Conservation (phyloP, 148 eudicot genomes). For the Vaccinium vitisidaea region DNA sequence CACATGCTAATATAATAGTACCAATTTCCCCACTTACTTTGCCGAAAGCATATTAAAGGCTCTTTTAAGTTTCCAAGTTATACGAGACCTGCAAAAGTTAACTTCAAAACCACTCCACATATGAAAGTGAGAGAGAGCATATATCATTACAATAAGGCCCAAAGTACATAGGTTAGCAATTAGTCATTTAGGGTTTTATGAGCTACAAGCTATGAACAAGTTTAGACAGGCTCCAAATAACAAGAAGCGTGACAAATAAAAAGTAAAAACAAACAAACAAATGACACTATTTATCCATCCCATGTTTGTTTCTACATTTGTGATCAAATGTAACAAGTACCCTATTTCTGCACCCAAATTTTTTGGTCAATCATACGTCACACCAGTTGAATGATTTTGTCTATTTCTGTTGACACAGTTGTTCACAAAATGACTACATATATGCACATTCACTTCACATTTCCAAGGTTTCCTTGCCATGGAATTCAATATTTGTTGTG, state of each 20-base stretch:
- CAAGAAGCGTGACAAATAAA: not conserved
- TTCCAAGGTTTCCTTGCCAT: not conserved
- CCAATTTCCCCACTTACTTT: not conserved
- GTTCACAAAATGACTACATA: not conserved
- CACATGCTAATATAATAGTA: not conserved
- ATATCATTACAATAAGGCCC: not conserved
- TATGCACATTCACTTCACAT: not conserved
- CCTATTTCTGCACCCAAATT: not conserved
- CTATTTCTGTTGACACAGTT: not conserved
- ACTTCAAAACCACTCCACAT: not conserved
- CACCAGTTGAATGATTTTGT: not conserved
- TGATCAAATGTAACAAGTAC: not conserved
- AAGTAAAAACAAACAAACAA: not conserved
- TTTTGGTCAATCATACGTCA: not conserved
- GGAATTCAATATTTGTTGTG: not conserved
- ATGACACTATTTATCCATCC: not conserved
- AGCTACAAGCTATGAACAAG: constrained; percentile 10
- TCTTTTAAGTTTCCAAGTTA: not conserved
- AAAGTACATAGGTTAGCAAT: not conserved
- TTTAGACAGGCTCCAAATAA: not conserved
- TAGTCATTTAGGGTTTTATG: not conserved
- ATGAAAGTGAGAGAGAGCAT: not conserved
- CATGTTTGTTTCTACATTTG: not conserved
- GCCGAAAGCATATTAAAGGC: not conserved
- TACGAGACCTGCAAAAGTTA: not conserved